Base-by-base conservation (phyloP, 177 flowering plant genomes). In the Vitis hybrid region DNA sequence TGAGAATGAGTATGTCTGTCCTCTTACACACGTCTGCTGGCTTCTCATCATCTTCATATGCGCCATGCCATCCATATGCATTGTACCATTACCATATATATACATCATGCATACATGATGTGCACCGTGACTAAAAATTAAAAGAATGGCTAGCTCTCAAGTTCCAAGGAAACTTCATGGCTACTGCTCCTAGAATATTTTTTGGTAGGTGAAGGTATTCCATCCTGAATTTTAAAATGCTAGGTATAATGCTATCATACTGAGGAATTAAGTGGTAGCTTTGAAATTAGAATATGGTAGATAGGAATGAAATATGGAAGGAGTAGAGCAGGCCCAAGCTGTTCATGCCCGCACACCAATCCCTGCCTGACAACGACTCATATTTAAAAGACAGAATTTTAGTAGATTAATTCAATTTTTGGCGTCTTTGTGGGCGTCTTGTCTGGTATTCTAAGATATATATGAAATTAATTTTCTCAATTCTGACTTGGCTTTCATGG, bases 1-100 rank as follows among this genome's bases (percentile, higher is more conserved):
- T 70, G 74, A 82, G 84, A 81, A 83, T 81, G 80, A 85, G 88
- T 10, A 85, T 85, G 86, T 85, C 86, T 85, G 86, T 82, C 85
- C 35, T 72, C 65, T 74, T 75, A 60, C 69, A n/a, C 77, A 56
- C 60, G 57, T 71, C 62, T 27, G 13, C 40, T 67, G 2, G 18
- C 11, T 14, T 12, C 24, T 46, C 35, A 12, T 54, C 35, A 7
- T 1, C 56, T 7, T 30, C 16, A 70, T 62, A 48, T 60, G 62
- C 51, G n/a, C 1, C 58, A 64, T 65, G 30, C 48, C 14, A 12
- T 24, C 30, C 27, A 24, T 24, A 24, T 24, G 27, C 27, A 24
- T 24, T 24, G 0, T 11, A 19, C 13, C 3, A 27, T 27, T 12
- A 9, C 62, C 64, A 68, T 58, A 15, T 3, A 3, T 49, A 15